phyloP scores from a whole-genome alignment of 2,329 filamentous ascomycete species.

The Diaporthe batatas region DNA sequence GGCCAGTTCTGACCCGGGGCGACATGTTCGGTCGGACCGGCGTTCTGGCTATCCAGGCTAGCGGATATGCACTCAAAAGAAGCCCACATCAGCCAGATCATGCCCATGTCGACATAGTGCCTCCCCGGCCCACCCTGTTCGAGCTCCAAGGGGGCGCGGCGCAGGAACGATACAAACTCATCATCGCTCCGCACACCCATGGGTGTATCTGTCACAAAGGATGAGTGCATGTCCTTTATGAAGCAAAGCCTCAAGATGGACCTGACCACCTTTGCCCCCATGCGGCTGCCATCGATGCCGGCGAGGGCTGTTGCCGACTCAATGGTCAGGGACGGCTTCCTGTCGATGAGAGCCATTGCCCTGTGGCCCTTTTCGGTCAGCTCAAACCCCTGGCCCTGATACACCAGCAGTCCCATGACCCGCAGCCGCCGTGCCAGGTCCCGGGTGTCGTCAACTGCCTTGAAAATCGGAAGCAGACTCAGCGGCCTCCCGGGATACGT shows the following conservation, averaged over 20 bases:
- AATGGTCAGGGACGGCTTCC: not conserved
- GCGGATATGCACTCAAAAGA: not conserved
- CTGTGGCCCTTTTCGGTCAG: not conserved
- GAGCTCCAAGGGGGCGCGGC: not conserved
- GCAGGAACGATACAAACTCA: not conserved
- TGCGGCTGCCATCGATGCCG: not conserved
- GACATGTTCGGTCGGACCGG: too few species aligned
- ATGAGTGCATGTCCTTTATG: not conserved
- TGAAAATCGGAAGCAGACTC: not conserved
- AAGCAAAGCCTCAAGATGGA: not conserved
- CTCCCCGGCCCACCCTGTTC: not conserved
- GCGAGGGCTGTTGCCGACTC: not conserved
- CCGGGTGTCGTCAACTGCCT: not conserved
- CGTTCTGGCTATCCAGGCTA: accelerated
- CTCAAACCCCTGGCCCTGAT: not conserved
- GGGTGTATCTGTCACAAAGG: accelerated
- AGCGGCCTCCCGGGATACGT: not conserved
- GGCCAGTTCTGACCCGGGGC: not conserved
- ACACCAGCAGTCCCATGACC: not conserved
- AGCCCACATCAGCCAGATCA: not conserved
- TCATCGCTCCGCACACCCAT: not conserved
- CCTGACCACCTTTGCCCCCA: not conserved
- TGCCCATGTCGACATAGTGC: not conserved
- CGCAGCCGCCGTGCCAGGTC: not conserved
- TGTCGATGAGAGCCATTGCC: not conserved